Evolutionary conservation across 2,329 filamentous ascomycete species (phyloP).

Genomic region (Nemania sp.): DNA sequence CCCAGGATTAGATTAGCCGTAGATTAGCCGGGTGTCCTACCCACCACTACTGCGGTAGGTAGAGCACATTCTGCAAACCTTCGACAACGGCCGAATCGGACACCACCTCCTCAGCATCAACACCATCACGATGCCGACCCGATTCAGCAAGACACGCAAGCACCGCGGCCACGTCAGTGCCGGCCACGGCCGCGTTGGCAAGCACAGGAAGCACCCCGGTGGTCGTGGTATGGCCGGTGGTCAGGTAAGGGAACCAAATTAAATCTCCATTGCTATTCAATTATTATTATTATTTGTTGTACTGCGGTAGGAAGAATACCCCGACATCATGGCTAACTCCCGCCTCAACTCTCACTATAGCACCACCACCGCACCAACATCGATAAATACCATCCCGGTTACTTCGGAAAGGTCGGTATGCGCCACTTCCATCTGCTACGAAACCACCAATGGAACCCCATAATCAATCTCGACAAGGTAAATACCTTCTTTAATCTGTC

Average conservation of each 20-base stretch:
- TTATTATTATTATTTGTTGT: background rate
- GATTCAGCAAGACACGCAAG: conserved; percentile 43
- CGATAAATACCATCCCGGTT: conserved; percentile 92
- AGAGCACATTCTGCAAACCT: conserved; percentile 34
- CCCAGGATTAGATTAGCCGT: conserved; percentile 37
- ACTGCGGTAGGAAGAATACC: too few species aligned
- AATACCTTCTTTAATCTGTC: conserved; percentile 1
- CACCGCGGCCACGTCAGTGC: conserved; percentile 95
- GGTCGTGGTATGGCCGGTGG: conserved; percentile 80
- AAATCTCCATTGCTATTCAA: conserved; percentile 9
- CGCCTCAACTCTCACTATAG: conserved; percentile 60
- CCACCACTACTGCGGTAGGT: conserved; percentile 21
- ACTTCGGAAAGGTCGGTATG: conserved; percentile 98
- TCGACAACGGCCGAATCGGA: conserved; percentile 36
- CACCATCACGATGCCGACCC: conserved; percentile 41
- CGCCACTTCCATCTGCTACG: conserved; percentile 96
- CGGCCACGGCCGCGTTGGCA: conserved; percentile 98
- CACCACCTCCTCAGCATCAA: conserved; percentile 29
- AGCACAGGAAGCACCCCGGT: conserved; percentile 94
- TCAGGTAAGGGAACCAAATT: conserved; percentile 32
- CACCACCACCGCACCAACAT: conserved; percentile 95
- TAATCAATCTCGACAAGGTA: conserved; percentile 99
- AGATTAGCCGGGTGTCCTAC: conserved; percentile 39
- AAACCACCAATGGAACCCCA: conserved; percentile 98
- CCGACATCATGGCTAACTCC: conserved; percentile 77